These are phyloP conservation scores for Carex sylvatica DNA, from an alignment of 202 grass and related monocot genomes.

Conservation along the genomic window DNA sequence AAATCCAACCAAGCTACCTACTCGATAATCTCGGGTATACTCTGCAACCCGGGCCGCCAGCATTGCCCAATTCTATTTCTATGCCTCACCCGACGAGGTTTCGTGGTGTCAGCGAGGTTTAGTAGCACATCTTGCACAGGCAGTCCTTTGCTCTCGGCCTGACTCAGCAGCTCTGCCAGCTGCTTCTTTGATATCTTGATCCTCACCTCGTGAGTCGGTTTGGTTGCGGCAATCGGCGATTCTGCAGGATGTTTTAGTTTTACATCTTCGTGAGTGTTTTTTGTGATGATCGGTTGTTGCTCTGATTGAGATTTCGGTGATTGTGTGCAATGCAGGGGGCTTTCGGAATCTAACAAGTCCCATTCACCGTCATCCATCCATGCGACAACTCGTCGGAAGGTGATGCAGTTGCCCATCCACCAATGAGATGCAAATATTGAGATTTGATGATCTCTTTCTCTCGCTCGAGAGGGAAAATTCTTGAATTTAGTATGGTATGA, in stretches of 20 bases:
- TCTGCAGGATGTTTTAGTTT: neutral
- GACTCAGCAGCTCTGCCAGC: conserved; percentile 56
- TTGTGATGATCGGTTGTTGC: neutral
- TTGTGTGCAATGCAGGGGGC: conserved; percentile 15
- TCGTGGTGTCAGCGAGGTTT: conserved; percentile 12
- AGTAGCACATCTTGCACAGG: neutral
- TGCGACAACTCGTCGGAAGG: conserved; percentile 12
- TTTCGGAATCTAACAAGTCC: neutral
- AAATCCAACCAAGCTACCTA: neutral
- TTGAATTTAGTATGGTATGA: neutral
- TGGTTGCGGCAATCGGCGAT: neutral
- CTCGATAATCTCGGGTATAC: conserved; percentile 55
- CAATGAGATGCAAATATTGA: neutral
- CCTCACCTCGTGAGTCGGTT: conserved; percentile 34
- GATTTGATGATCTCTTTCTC: neutral
- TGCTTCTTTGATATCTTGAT: conserved; percentile 84
- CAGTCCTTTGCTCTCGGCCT: conserved; percentile 22
- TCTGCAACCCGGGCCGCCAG: conserved; percentile 52
- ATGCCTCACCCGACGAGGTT: conserved; percentile 9
- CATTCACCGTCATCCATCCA: conserved; percentile 41
- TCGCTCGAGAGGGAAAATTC: neutral
- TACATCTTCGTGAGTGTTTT: neutral
- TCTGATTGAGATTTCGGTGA: conserved; percentile 7
- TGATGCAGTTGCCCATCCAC: conserved; percentile 37
- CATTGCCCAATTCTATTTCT: conserved; percentile 36